These are phyloP conservation scores for Aspergillus avenaceus DNA, from an alignment of 495 filamentous ascomycete species.

Conservation along the genomic window DNA sequence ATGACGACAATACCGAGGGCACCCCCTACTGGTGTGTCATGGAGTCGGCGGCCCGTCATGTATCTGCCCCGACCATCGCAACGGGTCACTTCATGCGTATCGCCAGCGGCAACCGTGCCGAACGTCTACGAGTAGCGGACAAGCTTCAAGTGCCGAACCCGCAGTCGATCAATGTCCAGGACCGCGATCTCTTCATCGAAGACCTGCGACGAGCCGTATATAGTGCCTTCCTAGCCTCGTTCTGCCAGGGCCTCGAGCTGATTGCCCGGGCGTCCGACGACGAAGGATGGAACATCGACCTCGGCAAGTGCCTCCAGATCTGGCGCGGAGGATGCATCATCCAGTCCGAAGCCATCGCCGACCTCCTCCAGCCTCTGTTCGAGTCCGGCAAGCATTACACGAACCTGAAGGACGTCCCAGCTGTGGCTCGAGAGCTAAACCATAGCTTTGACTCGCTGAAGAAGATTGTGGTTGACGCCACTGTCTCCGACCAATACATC, in stretches of 20 bases:
- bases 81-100: conserved; percentile 63
- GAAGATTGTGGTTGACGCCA: conserved; percentile 51
- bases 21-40: conserved; percentile 63
- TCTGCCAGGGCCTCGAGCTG: conserved; percentile 63
- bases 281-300: conserved; percentile 61
- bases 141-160: conserved; percentile 40
- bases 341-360: conserved; percentile 61
- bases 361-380: conserved; percentile 50
- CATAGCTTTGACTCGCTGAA: conserved; percentile 50
- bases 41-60: conserved; percentile 58
- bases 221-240: conserved; percentile 57
- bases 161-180: conserved; percentile 36
- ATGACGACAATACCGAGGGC: conserved; percentile 63
- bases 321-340: conserved; percentile 77
- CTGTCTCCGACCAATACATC: conserved; percentile 59
- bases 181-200: conserved; percentile 52
- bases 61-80: conserved; percentile 62
- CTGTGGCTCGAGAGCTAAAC: conserved; percentile 52
- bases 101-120: conserved; percentile 57
- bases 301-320: conserved; percentile 57
- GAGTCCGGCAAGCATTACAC: conserved; percentile 20
- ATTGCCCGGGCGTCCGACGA: conserved; percentile 58
- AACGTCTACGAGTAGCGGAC: conserved; percentile 45
- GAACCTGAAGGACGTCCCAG: conserved; percentile 44
- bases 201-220: conserved; percentile 59